Base-by-base conservation (phyloP, 345 rosid species). In the Lepidium africanum region DNA sequence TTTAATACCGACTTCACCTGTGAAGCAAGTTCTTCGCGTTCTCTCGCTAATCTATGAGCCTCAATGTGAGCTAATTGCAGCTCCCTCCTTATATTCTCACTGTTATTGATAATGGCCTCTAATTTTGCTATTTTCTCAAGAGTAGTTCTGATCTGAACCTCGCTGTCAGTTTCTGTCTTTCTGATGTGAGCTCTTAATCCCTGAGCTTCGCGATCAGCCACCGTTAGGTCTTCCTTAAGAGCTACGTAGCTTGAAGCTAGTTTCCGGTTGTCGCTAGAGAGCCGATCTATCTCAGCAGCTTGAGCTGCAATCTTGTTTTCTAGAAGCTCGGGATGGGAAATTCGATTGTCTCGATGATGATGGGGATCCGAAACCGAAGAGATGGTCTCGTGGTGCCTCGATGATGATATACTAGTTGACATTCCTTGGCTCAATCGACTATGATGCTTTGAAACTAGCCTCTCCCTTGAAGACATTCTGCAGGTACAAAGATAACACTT, bases 221-320 rank as follows among this genome's bases (percentile, higher is more conserved):
- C 65, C 14, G 73, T 75, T 13, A 87, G 80, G 32, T 92, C 93
- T 76, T 86, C 70, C 76, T 85, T 84, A 68, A 87, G 69, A 39
- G 84, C 76, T 45, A 72, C 69, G 45, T 89, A 88, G 65, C 77
- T 53, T 32, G 82, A 61, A 38, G 87, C 86, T 77, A 92, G 71
- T 75, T 76, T 81, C 16, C 63, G 85, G 75, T 92, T 92, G 49
- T 90, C 97, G 16, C 59, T 60, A 4, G 86, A 69, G 63, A 90
- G 86, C 56, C 58, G 74, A 41, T 90, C 92, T 35, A 88, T 80
- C 77, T 93, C 96, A 49, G 81, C 89, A 53, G 87, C 86, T 85
- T 87, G 98, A 62, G 80, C 81, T 65, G 85, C 88, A 77, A 87
- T 73, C 77, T 79, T 93, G 75, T 68, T 79, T 74, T 93, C 89